Base-by-base conservation (phyloP, 2,329 filamentous ascomycete genomes). In the Hymenoscyphus occultus region DNA sequence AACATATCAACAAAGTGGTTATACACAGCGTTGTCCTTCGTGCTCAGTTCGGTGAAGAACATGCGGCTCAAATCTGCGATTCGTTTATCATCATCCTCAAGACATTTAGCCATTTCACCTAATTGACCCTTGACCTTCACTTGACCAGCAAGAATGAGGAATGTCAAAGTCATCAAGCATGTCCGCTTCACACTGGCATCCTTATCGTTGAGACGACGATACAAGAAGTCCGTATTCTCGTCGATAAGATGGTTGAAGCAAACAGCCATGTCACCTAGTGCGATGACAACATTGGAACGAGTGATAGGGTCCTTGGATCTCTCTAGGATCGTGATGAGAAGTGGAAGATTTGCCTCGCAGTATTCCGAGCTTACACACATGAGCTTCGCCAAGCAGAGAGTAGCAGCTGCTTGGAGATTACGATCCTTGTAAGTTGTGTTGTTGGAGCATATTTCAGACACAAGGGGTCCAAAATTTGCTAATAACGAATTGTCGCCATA, bases 1-100 rank as follows among this genome's bases (percentile, higher is more conserved):
- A 99, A 99, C 92, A 99, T 98, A 76, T 99, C 95, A 35, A 99
- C 93, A 78, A 99, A 99, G 80, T 99, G 94, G 77, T 99, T 99
- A 78, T 99, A 99, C 2, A 99, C 92, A 2, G 95, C 95, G 75
- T 99, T 99, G 77, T 99, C 95, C 81, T 99, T 99, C 71, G 93
- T 97, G 67, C 93, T 93, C 63, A 99, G 84, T 78, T 99, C 95
- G 0, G 92, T 94, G 78, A 99, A 99, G 86, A 99, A 99, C 94
- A 98, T 98, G 65, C 92, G 85, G 14, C 93, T 92, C 74, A 99
- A 84, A 75, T 99, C 95, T 0, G 93, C 91, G 68, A 98, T 97
- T 67, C 91, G 87, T 78, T 93, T 93, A 75, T 99, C 96, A n/a
- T 89, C 87, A 74, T 99, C 95, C 78, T 99, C 95, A 39, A 99